Evolutionary conservation across 2,329 filamentous ascomycete species (phyloP), one percentile per base, ranked within the genome.

Genomic region (Scedosporium dehoogii): DNA sequence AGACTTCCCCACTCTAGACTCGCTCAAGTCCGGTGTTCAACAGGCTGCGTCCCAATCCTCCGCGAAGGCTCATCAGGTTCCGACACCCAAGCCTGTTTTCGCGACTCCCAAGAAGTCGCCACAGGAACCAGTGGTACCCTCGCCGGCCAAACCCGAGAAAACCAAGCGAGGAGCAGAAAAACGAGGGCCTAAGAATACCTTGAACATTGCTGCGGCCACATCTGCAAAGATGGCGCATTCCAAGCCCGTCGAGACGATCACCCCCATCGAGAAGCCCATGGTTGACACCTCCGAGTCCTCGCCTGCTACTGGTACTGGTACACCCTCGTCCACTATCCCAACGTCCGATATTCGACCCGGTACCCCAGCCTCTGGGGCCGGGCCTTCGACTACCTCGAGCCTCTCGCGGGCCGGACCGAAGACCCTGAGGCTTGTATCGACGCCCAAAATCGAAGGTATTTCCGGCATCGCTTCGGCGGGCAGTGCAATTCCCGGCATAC

Each of bases 361-460:
- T 18, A 62, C 60, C 68, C 76, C 78, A 5, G 83, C 77, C 64
- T 74, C 81, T 53, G 76, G 76, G 27, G 83, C 77, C 14, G 70
- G 51, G 6, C 23, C 48, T 23, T 63, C 65, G 65, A 38, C 65
- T 42, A 10, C 33, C 33, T 67, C 69, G 6, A 65, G 65, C 23
- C 62, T 66, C 14, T 59, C 62, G 16, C 66, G 68, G 58, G 62
- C 66, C 29, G 44, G 62, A 6, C 83, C 87, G 0, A 87, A 88
- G 69, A 90, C 87, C 1, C 72, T 92, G 42, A 81, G 88, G n/a
- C 79, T 92, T 6, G 78, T 89, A n/a, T 78, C 86, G 21, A 86
- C 85, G 0, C 82, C 86, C 1, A 90, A 85, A 70, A 73, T 79
- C 0, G 88, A 90, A 68, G 72, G 74, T 1, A 79, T 84, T 1